A percentile compares a stretch with the other conserved stretches of the same genome.
Conservation (phyloP, 1,284 basidiomycete species). For the Erythrobasidium hasegawianum region DNA sequence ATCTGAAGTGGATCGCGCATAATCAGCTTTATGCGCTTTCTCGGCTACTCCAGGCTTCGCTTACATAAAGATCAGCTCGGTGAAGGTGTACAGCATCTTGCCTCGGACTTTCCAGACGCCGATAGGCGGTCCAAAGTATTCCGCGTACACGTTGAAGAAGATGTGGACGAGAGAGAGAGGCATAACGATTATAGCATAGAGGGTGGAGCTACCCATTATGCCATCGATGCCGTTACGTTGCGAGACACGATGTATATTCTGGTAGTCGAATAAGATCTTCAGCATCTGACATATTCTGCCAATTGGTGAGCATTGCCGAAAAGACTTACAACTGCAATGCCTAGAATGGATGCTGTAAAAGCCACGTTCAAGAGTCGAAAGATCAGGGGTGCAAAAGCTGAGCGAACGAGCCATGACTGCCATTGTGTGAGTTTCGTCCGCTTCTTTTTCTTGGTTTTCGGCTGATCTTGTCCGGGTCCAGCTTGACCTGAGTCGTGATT, state of each 20-base stretch:
- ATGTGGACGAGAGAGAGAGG: conserved; percentile 81
- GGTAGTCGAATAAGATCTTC: no score
- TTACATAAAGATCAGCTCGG: conserved; percentile 74
- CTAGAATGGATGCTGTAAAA: conserved; percentile 74
- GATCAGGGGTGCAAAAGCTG: conserved; percentile 56
- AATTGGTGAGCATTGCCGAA: neutral
- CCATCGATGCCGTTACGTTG: conserved; percentile 57
- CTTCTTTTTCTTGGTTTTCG: conserved; percentile 49
- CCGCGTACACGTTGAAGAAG: conserved; percentile 68
- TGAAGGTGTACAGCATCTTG: conserved; percentile 55
- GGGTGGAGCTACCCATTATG: conserved; percentile 72
- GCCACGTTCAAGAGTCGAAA: conserved; percentile 79
- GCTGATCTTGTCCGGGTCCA: conserved; percentile 33
- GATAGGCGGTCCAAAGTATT: conserved; percentile 84
- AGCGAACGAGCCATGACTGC: conserved; percentile 48
- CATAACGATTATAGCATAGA: conserved; percentile 79
- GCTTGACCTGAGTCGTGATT: conserved; percentile 12
- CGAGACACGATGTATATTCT: conserved; percentile 9
- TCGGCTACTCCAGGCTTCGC: conserved; percentile 44
- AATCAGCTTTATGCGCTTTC: neutral
- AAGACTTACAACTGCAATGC: conserved; percentile 72
- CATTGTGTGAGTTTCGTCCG: conserved; percentile 43
- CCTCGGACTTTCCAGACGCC: conserved; percentile 81
- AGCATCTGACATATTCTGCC: neutral
- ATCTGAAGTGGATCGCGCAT: conserved; percentile 1